Evolutionary conservation across 495 filamentous ascomycete genomes (phyloP), one percentile per base, ranked within the genome.

Genomic region (Clohesyomyces aquaticus): DNA sequence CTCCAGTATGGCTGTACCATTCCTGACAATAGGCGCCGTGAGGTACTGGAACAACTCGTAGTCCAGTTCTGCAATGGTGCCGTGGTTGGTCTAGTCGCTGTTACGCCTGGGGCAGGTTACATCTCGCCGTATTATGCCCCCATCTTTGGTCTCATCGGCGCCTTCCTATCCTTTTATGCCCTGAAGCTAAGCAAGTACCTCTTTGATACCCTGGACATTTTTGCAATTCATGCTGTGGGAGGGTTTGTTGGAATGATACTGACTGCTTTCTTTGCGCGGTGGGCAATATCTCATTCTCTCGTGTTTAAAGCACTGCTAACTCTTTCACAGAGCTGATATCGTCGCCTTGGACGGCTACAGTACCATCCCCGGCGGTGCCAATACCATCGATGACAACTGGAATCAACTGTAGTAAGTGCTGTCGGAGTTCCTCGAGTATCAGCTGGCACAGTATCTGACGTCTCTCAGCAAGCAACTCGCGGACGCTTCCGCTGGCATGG

Each of bases 231-330:
- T 27, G 25, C 52, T 19, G 29, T 41, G 12, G 21, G 52, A 4
- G 52, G 52, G 14, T 55, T 55, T 35, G 52, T 55, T 11, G 52
- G 52, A 21, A 55, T 55, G 52, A n/a, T 41, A 11, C 41, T 55
- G 52, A 55, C 52, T 18, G 52, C 26, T 35, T 55, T 55, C 29
- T 55, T 55, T 27, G 25, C 52, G 9, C 14, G 23, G 52, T 55
- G 19, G 3, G 52, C 41, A n/a, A n/a, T n/a, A n/a, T 35, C 3
- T 19, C 35, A 3, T 41, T 55, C 4, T 27, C 27, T 35, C 22
- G 14, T 11, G 16, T 14, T 4, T 4, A n/a, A 21, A 9, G 9
- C 11, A 14, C 6, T 14, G 52, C 29, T 55, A 11, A 55, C 52
- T 25, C 3, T 27, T 8, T 29, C 3, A 18, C 29, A 55, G 26